Conservation (phyloP, 179 eudicot genomes). For the Monotropa hypopitys region DNA sequence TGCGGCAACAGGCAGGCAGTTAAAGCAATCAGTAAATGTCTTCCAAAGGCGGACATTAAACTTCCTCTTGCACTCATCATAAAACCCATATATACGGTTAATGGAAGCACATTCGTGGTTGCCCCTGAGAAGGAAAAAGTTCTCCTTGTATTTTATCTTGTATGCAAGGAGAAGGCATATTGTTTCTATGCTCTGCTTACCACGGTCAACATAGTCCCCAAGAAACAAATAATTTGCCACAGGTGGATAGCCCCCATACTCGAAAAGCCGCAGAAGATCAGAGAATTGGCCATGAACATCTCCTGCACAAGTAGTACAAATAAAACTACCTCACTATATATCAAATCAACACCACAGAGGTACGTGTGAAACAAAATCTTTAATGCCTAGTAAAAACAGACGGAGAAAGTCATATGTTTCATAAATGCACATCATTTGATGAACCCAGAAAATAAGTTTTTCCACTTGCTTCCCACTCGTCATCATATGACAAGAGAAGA, state of each 20-base stretch:
- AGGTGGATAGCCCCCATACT: conserved; percentile 72
- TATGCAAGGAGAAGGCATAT: conserved; percentile 73
- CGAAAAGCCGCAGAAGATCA: conserved; percentile 72
- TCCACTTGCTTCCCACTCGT: background rate
- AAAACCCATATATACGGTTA: conserved; percentile 71
- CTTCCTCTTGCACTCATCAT: conserved; percentile 76
- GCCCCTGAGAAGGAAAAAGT: conserved; percentile 74
- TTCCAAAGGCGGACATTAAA: conserved; percentile 66
- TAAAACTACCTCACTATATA: background rate
- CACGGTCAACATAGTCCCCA: conserved; percentile 80
- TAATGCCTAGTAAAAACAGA: background rate
- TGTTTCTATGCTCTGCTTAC: conserved; percentile 74
- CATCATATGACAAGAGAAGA: background rate
- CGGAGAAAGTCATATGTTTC: background rate
- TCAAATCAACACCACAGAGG: conserved; percentile 6
- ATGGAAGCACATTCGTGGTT: conserved; percentile 77
- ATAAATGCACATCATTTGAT: background rate
- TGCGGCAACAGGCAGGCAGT: conserved; percentile 70
- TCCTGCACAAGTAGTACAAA: conserved; percentile 23
- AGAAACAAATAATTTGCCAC: conserved; percentile 60
- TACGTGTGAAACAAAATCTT: background rate
- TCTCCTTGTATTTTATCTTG: conserved; percentile 73
- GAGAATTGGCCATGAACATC: conserved; percentile 70
- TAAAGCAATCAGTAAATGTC: conserved; percentile 63
- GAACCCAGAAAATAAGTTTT: background rate